phyloP scores from a whole-genome alignment of 257 asterid species.

The Jacaranda mimosifolia region DNA sequence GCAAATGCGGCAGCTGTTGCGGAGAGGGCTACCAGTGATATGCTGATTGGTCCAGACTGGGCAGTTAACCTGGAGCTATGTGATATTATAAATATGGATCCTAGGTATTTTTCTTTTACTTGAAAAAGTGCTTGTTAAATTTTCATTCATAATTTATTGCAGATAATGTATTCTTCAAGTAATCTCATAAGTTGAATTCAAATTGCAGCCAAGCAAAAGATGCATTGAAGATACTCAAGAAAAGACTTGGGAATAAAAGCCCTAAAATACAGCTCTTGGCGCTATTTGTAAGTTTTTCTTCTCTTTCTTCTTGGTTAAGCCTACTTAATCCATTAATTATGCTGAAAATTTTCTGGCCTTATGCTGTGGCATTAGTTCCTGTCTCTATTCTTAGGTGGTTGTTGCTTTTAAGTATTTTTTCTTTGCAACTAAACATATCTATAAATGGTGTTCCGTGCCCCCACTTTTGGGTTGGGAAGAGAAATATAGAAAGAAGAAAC shows the following conservation, averaged over 20 bases:
- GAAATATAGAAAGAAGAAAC: no score
- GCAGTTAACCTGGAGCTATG: conserved; percentile 95
- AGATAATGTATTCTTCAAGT: conserved; percentile 16
- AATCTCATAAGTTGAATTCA: conserved; percentile 34
- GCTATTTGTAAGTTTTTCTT: conserved; percentile 72
- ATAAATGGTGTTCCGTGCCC: neutral
- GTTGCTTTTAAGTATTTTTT: conserved; percentile 17
- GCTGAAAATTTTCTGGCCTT: neutral
- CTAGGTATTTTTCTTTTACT: conserved; percentile 61
- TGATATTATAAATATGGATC: conserved; percentile 78
- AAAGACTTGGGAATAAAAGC: conserved; percentile 81
- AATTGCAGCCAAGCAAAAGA: conserved; percentile 89
- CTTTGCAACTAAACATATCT: conserved; percentile 6
- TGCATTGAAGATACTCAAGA: conserved; percentile 89
- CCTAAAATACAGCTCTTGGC: conserved; percentile 93
- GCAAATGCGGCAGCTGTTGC: conserved; percentile 88
- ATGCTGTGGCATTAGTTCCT: neutral
- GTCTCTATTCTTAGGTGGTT: conserved; percentile 6
- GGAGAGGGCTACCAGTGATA: conserved; percentile 96
- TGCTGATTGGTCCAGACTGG: conserved; percentile 98
- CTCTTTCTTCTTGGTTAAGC: neutral
- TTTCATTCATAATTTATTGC: neutral
- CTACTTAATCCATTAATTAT: neutral
- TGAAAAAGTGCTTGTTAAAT: neutral
- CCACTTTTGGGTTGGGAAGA: no score